These are phyloP conservation scores for Phlebiopsis flavidoalba DNA, from an alignment of 768 basidiomycete genomes.

Conservation along the genomic window DNA sequence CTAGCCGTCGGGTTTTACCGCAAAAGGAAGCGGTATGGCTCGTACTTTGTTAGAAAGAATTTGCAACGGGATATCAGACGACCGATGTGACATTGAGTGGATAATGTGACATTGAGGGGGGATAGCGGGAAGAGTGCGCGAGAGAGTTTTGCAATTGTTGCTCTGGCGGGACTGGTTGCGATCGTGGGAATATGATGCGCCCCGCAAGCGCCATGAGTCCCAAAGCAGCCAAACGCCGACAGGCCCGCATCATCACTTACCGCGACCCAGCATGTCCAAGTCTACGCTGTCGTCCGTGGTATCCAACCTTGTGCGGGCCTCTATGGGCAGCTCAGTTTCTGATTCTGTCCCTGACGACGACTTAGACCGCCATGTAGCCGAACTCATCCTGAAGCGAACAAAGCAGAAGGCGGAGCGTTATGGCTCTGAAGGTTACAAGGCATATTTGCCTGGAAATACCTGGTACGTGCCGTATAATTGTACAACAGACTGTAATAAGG, in stretches of 20 bases:
- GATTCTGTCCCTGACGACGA: constrained; percentile 69
- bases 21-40: not conserved
- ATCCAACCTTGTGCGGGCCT: constrained; percentile 72
- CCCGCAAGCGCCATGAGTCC: not conserved
- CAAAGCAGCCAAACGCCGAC: not conserved
- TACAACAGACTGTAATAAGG: not conserved
- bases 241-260: not conserved
- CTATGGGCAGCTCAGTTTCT: constrained; percentile 63
- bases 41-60: not conserved
- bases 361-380: constrained; percentile 87
- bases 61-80: no score
- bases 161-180: not conserved
- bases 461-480: constrained; percentile 28
- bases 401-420: constrained; percentile 86
- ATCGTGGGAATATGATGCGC: not conserved
- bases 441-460: constrained; percentile 49
- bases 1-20: no score
- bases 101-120: not conserved
- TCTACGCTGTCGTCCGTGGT: constrained; percentile 81
- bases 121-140: not conserved
- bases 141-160: not conserved
- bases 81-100: no score
- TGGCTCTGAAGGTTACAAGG: constrained; percentile 68
- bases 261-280: constrained; percentile 21
- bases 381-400: constrained; percentile 88